Base-by-base conservation (phyloP, 2,329 filamentous ascomycete species). In the Colletotrichum cordylinicola region DNA sequence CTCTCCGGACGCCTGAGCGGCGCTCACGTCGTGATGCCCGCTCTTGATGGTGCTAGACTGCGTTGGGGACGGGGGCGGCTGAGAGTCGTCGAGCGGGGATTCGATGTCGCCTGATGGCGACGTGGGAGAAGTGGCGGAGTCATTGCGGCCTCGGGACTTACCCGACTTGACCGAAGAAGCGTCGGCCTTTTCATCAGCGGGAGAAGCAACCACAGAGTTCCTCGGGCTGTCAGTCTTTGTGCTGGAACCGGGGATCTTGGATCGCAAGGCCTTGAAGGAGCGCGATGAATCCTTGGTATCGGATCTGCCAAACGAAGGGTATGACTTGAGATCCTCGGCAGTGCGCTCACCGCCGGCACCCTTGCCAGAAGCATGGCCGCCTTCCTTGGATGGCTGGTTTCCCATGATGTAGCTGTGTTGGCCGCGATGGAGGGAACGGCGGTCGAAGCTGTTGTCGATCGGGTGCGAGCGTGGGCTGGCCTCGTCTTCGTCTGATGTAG, bases 261-360 rank as follows among this genome's bases (percentile, higher is more conserved):
- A 98, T 76, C 95, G 91, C 79, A 98, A 91, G 52, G 93, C 94
- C 79, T 95, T 92, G 84, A 98, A 93, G 6, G 96, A 98, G 78
- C 96, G 94, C 37, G 94, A 92, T 8, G 96, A 98, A 79, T 98
- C 96, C 84, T 96, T 96, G 33, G 96, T 98, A 83, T 98, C 96
- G 72, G 96, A 95, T 83, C 94, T 94, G 86, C 93, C 94, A 83
- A 98, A 96, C 33, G 96, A 98, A 33, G 96, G 96, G 84, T 97
- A 98, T 35, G 95, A 94, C 84, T 95, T 94, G 75, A 98, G 88
- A 77, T 91, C 88, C 48, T 94, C 92, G 48, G 81, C 77, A 29
- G 71, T 75, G 75, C 83, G 82, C 75, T 87, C 86, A 75, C 85
- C 83, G 67, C 84, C 83, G 56, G 84, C 79, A 77, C 85, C 86